phyloP scores from a whole-genome alignment of 192 early-diverging fungal genomes.

The Backusella circina region DNA sequence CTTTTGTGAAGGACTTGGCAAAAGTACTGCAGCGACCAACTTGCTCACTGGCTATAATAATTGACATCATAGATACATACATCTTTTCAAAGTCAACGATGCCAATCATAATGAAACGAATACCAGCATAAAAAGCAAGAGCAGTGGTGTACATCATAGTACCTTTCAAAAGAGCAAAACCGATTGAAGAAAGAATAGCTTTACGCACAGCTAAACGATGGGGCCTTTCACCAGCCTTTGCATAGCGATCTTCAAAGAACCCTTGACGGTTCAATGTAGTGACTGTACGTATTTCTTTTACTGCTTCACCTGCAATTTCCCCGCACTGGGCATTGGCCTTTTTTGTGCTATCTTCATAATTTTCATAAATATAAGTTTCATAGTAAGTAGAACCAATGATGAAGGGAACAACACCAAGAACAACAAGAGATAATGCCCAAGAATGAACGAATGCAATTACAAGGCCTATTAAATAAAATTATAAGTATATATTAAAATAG shows the following conservation, averaged over 20 bases:
- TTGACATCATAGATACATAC: constrained; percentile 14
- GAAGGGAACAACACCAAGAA: constrained; percentile 57
- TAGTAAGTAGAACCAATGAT: constrained; percentile 46
- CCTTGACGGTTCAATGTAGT: constrained; percentile 70
- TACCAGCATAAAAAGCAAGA: constrained; percentile 68
- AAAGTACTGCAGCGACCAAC: constrained; percentile 65
- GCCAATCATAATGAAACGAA: constrained; percentile 22
- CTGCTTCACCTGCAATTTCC: constrained; percentile 79
- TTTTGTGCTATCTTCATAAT: constrained; percentile 61
- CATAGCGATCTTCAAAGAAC: constrained; percentile 64
- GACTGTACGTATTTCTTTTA: constrained; percentile 83
- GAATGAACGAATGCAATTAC: constrained; percentile 63
- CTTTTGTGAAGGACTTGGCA: constrained; percentile 72
- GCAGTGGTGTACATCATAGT: constrained; percentile 71
- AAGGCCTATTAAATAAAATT: constrained; percentile 14
- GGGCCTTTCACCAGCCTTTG: constrained; percentile 56
- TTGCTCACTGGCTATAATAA: constrained; percentile 32
- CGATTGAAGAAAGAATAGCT: constrained; percentile 61
- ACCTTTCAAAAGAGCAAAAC: constrained; percentile 68
- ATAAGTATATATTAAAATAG: background rate
- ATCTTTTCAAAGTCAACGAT: constrained; percentile 9
- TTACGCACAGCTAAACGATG: constrained; percentile 64
- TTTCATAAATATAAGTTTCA: constrained; percentile 46
- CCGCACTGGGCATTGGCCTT: constrained; percentile 73
- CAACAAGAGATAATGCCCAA: constrained; percentile 85